Evolutionary conservation across 176 grass and related monocot genomes (phyloP), one percentile per base, ranked within the genome.

Genomic region (Alloteropsis semialata): DNA sequence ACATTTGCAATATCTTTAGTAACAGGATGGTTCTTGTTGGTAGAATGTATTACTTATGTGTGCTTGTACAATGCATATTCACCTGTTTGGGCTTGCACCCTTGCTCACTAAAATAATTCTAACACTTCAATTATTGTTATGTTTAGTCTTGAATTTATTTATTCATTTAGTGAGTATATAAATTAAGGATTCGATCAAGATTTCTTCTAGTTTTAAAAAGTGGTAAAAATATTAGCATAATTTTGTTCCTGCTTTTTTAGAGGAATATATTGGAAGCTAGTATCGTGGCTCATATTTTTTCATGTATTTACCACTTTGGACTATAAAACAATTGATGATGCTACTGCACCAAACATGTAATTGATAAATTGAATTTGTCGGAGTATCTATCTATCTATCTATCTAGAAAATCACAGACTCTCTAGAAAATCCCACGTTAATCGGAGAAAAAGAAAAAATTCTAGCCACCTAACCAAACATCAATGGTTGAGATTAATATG

Each of bases 1-100:
- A 67, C 57, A 85, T 89, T 79, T 64, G 65, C 71, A 72, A 5
- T 71, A 9, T 42, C 50, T 59, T 41, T 54, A 54, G 15, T 51
- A 41, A 55, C 22, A 50, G 16, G 14, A 28, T 58, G 5, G 5
- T 63, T 18, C 1, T 22, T 46, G n/a, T 79, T 15, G 21, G 19
- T 79, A 51, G 1, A 50, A 65, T 79, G 6, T 62, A 22, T 18
- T 46, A 39, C 6, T 45, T 70, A 29, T 43, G 22, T 16, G 66
- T 1, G 10, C n/a, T 44, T 44, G 38, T 44, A 25, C 41, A 70
- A 70, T 70, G 6, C 67, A 27, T 70, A 14, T 18, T 16, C 71
- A 74, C 18, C 27, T 53, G 4, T 53, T 73, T 74, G 30, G 28
- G 29, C 37, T 15, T 22, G 48, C 54, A 38, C 49, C 36, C 3